These are phyloP conservation scores for Suhomyces yuchorum DNA, from an alignment of 1,139 yeast species.

Conservation along the genomic window DNA sequence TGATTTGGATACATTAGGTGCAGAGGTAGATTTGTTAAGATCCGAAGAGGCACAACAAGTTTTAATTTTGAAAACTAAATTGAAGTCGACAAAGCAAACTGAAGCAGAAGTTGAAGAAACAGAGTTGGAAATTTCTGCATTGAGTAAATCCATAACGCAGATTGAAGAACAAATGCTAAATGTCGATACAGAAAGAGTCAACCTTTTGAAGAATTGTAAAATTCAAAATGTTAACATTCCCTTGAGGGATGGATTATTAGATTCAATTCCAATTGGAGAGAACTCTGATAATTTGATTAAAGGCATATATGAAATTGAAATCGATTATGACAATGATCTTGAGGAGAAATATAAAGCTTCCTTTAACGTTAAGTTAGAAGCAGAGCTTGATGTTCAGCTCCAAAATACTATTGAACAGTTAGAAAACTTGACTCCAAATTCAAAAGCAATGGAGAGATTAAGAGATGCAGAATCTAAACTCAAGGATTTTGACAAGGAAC, in stretches of 20 bases:
- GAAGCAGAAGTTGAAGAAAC: constrained; percentile 40
- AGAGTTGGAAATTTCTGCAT: constrained; percentile 30
- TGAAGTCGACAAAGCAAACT: constrained; percentile 28
- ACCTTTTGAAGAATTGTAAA: constrained; percentile 70
- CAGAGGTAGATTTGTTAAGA: constrained; percentile 48
- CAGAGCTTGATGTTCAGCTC: constrained; percentile 46
- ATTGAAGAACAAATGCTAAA: constrained; percentile 59
- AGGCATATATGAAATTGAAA: constrained; percentile 48
- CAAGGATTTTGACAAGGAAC: constrained; percentile 64
- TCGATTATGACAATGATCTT: constrained; percentile 56
- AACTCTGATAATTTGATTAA: constrained; percentile 41
- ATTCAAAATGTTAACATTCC: constrained; percentile 73
- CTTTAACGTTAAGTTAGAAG: constrained; percentile 41
- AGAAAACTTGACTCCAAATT: constrained; percentile 71
- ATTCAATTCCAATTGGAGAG: constrained; percentile 52
- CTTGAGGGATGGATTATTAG: constrained; percentile 55
- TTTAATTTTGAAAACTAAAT: constrained; percentile 27
- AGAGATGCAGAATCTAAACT: constrained; percentile 67
- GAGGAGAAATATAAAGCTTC: constrained; percentile 47
- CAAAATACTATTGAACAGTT: constrained; percentile 46
- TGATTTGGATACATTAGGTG: constrained; percentile 48
- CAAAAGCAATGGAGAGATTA: constrained; percentile 77
- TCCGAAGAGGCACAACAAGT: constrained; percentile 39
- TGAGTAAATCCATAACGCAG: constrained; percentile 37
- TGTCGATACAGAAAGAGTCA: constrained; percentile 58